Evolutionary conservation across 2,329 filamentous ascomycete species (phyloP), one percentile per base, ranked within the genome.

Genomic region (Fusarium begoniae): DNA sequence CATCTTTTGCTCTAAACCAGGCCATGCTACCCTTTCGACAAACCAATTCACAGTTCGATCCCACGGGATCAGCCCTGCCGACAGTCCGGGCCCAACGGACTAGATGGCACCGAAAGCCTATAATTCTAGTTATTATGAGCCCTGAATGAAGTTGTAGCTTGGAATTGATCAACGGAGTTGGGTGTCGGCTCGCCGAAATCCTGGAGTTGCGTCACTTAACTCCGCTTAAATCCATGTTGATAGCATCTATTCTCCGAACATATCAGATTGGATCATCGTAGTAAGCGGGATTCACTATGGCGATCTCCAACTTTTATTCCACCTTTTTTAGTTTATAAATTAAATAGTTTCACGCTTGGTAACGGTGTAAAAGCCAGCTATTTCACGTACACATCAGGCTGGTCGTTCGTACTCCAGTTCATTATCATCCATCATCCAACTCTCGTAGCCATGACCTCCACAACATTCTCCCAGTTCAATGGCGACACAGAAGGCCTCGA

Each of bases 271-370:
- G 6, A n/a, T 8, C 2, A 28, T 8, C 5, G 3, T 1, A 10
- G 26, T 30, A 18, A 41, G 24, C 35, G 8, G 24, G 24, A 7
- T 18, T 13, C 8, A 12, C 5, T 17, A 28, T n/a, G 10, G 6
- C 7, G 35, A 28, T n/a, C 13, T 12, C 9, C 6, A 22, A 54
- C 5, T 9, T 28, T 13, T 3, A 26, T 8, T 12, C 18, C 13
- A 22, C 32, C 13, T 17, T 6, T 22, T 8, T 11, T 3, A 2
- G 2, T 22, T 22, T 1, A 38, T 28, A 54, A 54, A 17, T 38
- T 7, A 1, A 17, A 28, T 2, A 4, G 9, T 1, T 38, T 17
- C 32, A 2, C 5, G 7, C 24, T n/a, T 28, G 10, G 1, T 6
- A 20, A 15, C 8, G 2, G 10, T 22, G 4, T 22, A 22, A 6